Base-by-base conservation (phyloP, 2,329 filamentous ascomycete species). In the Pseudogymnoascus sp. region DNA sequence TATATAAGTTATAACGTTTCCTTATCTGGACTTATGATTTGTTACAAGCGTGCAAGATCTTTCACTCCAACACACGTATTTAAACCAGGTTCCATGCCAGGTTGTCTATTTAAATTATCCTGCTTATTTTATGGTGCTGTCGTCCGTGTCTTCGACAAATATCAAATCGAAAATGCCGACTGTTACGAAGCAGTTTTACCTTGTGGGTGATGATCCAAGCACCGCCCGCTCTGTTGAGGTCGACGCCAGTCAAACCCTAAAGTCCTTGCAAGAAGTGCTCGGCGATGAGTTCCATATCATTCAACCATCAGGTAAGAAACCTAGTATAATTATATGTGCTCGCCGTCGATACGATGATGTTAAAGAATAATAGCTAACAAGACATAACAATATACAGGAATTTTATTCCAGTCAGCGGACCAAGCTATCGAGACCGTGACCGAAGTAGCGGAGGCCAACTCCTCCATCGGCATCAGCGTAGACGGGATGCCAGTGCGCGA, bases 401-500 rank as follows among this genome's bases (percentile, higher is more conserved):
- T 66, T 29, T 66, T 63, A 31, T 64, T 66, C 29, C 62, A 66
- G 59, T 63, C 64, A 12, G 52, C 63, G 14, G 55, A 67, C 55
- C 63, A 62, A 16, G 45, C 61, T n/a, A 63, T 66, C 16, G 65
- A 63, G 59, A 63, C 64, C 21, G 61, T 66, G 16, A 61, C 64
- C n/a, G 58, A 65, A 41, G 61, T 66, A 16, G 11, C 31, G 23
- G 62, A 63, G 41, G 62, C 62, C 19, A 49, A 55, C 29, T 60
- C 59, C 6, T 63, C 65, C 6, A 63, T 68, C 12, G 66, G 65
- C 21, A 66, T 68, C 12, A 58, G 62, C 11, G 52, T 67, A 23
- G 65, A 68, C 49, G 66, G 66, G 11, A 62, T 64, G 31, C 37
- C 52, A 49, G 61, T 67, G 14, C 59, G 66, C 59, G 62, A 66